A percentile compares a stretch with the other conserved stretches of the same genome.
phyloP scores from a whole-genome alignment of 371 early-diverging fungal species.

The Mortierella sp. region DNA sequence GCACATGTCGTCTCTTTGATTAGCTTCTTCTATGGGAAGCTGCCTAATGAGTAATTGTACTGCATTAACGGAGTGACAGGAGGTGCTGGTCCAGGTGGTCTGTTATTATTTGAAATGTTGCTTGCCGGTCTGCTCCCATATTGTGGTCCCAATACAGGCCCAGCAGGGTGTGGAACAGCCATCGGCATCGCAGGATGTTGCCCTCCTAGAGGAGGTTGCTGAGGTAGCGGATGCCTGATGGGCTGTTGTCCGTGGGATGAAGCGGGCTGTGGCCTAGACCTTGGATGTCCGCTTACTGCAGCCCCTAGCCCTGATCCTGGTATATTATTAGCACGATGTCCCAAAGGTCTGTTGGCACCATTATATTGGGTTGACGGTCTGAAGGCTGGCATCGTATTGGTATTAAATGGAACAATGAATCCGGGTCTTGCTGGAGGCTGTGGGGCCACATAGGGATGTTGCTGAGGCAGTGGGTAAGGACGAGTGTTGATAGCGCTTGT shows the following conservation, averaged over 20 bases:
- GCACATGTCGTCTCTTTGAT: background rate
- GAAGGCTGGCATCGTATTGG: background rate
- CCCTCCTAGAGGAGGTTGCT: constrained; percentile 7
- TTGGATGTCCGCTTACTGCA: background rate
- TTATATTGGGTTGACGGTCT: constrained; percentile 21
- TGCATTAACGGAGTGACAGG: constrained; percentile 31
- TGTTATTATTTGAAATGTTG: background rate
- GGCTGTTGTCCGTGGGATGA: background rate
- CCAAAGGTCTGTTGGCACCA: background rate
- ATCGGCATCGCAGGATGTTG: background rate
- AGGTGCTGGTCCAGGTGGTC: constrained; percentile 6
- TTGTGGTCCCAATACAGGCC: background rate
- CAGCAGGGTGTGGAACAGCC: constrained; percentile 9
- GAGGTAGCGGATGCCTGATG: background rate
- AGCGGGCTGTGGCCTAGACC: constrained; percentile 5
- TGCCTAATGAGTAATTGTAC: constrained; percentile 36
- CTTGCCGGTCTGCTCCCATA: background rate
- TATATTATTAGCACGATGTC: background rate
- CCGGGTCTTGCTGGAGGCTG: constrained; percentile 10
- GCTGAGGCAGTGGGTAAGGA: constrained; percentile 10
- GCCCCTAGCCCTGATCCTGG: background rate
- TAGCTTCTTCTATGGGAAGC: constrained; percentile 24
- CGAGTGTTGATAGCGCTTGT: background rate
- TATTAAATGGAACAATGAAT: constrained; percentile 2
- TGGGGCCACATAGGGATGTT: constrained; percentile 8